Evolutionary conservation across 2,329 filamentous ascomycete genomes (phyloP), one percentile per base, ranked within the genome.

Genomic region (Cryphonectria japonica): DNA sequence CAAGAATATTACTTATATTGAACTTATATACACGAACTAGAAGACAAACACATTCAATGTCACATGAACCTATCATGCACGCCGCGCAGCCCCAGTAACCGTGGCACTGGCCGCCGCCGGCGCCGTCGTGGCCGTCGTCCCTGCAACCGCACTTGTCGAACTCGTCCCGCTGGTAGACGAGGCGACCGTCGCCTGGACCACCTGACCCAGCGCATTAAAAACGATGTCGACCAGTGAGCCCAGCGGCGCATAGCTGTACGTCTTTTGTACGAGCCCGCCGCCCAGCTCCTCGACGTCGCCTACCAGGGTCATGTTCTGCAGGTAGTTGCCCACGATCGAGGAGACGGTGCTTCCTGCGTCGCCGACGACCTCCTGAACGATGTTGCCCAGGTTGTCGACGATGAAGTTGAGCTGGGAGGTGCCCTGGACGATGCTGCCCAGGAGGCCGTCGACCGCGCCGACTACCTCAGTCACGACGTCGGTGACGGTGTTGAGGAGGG

Each of bases 331-430:
- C 8, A 90, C 86, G 71, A 90, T 89, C 29, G 79, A 81, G 70
- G 82, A 84, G 0, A 88, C 78, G 1, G 82, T 76, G 41, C 79
- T 79, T 3, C 82, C 83, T 0, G 82, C 85, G 1, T 78, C 79
- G 32, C 84, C 85, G 0, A 81, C 82, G 0, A 89, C 86, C 75
- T 89, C 85, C 75, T 89, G 87, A 1, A 90, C 86, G 73, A 90
- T 89, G 74, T 90, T 89, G 50, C 88, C 88, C 2, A 90, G 81
- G 75, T 90, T 89, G 76, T 89, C 88, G 72, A 90, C 82, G 54
- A 88, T 73, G 80, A 88, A 88, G 73, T 84, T 85, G 62, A 89
- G 81, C 26, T 81, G 85, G 13, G 80, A 85, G 73, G 85, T 85
- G 66, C 87, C 86, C 73, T 88, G 85, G 2, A 87, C 86, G 73